A percentile compares a stretch with the other conserved stretches of the same genome.
Evolutionary conservation across 2,329 filamentous ascomycete genomes (phyloP).

Genomic region (Aspergillus sclerotialis): DNA sequence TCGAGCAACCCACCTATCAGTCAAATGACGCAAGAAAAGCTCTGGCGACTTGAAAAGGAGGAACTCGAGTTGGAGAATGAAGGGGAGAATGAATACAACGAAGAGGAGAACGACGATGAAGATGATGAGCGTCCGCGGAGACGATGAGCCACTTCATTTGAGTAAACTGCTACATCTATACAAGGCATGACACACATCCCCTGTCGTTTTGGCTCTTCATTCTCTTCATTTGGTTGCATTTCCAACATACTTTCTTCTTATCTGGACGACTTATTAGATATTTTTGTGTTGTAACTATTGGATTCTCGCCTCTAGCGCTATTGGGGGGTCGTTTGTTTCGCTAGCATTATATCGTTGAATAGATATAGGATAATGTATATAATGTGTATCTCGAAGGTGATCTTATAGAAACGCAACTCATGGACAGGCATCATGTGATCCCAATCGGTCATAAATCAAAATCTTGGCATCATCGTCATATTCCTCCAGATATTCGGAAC

Average conservation of each 20-base stretch:
- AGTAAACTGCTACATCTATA: not conserved
- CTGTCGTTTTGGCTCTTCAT: too few species aligned
- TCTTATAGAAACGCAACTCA: too few species aligned
- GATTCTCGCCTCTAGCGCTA: not conserved
- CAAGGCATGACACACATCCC: too few species aligned
- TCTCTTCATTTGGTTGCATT: too few species aligned
- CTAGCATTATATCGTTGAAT: not conserved
- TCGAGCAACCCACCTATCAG: slow-evolving; percentile 16
- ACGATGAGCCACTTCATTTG: not conserved
- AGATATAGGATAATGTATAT: too few species aligned
- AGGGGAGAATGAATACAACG: not conserved
- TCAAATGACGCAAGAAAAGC: slow-evolving; percentile 43
- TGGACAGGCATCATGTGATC: too few species aligned
- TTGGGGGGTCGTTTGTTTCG: not conserved
- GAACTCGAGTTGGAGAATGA: slow-evolving; percentile 22
- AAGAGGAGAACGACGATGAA: not conserved
- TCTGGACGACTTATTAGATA: not conserved
- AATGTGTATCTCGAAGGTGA: too few species aligned
- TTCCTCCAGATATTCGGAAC: too few species aligned
- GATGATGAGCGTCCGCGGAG: not conserved
- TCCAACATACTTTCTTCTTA: too few species aligned
- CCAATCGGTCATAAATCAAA: too few species aligned
- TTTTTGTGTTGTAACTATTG: not conserved
- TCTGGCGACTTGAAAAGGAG: slow-evolving; percentile 40
- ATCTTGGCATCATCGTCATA: too few species aligned